Conservation (phyloP, 176 grass and related monocot genomes). For the Pontederia crassipes region DNA sequence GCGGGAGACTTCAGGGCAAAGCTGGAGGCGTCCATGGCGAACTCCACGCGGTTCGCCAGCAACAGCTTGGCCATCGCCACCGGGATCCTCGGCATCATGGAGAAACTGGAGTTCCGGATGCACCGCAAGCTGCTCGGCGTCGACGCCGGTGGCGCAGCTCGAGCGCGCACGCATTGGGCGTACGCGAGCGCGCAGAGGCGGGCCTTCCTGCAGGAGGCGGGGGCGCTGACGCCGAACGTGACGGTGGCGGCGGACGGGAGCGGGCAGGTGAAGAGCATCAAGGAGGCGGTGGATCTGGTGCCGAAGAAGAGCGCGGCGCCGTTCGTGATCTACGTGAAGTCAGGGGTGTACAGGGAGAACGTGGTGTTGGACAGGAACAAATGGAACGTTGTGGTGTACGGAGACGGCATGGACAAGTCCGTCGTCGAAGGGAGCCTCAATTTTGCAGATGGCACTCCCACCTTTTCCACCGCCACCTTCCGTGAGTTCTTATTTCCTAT, state of each 20-base stretch:
- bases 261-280: constrained; percentile 76
- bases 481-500: constrained; percentile 12
- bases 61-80: constrained; percentile 75
- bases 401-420: constrained; percentile 15
- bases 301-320: constrained; percentile 25
- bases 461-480: constrained; percentile 30
- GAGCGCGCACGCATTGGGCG: constrained; percentile 39
- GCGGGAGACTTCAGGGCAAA: constrained; percentile 59
- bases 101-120: neutral
- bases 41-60: constrained; percentile 50
- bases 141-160: constrained; percentile 1
- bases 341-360: constrained; percentile 8
- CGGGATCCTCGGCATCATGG: constrained; percentile 12
- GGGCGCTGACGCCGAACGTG: constrained; percentile 33
- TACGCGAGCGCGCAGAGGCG: constrained; percentile 28
- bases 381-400: constrained; percentile 8
- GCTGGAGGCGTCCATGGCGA: constrained; percentile 44
- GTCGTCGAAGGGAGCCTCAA: constrained; percentile 22
- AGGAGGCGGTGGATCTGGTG: constrained; percentile 53
- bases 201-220: constrained; percentile 30
- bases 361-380: constrained; percentile 14
- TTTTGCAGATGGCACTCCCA: constrained; percentile 25
- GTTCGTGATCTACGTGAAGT: constrained; percentile 12
- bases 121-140: constrained; percentile 12
- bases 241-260: constrained; percentile 71